phyloP scores from a whole-genome alignment of 306 rosid species.

The Astragalus glycyphyllos region DNA sequence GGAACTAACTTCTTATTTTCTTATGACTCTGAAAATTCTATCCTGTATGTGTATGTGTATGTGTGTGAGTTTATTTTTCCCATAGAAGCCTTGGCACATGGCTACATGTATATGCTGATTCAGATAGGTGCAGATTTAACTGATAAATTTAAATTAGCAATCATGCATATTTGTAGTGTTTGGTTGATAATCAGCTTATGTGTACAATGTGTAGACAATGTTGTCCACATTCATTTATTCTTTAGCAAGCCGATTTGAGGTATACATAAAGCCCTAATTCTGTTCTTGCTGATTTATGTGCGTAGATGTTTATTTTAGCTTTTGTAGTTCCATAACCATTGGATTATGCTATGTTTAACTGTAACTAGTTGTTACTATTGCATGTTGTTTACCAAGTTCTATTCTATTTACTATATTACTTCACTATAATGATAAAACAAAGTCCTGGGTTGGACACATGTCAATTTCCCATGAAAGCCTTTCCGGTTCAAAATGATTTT shows the following conservation, averaged over 20 bases:
- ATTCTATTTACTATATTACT: neutral
- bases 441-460: no score
- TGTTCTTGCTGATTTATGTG: slow-evolving; percentile 34
- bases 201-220: slow-evolving; percentile 22
- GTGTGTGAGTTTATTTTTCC: neutral
- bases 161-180: slow-evolving; percentile 19
- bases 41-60: no score
- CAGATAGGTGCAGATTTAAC: neutral
- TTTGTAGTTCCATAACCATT: slow-evolving; percentile 10
- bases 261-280: slow-evolving; percentile 1
- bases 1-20: slow-evolving; percentile 40
- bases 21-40: slow-evolving; percentile 32
- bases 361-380: neutral
- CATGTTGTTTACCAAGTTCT: slow-evolving; percentile 21
- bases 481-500: neutral
- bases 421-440: no score
- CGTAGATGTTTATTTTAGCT: slow-evolving; percentile 20
- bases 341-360: slow-evolving; percentile 21
- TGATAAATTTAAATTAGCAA: slow-evolving; percentile 15
- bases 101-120: neutral
- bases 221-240: slow-evolving; percentile 28
- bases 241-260: slow-evolving; percentile 3
- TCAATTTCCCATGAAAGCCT: neutral
- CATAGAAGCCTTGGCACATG: neutral
- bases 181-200: slow-evolving; percentile 11